A percentile compares a stretch with the other conserved stretches of the same genome.
These are phyloP conservation scores for Melastoma malabathricum DNA, from an alignment of 345 rosid species.

Conservation along the genomic window DNA sequence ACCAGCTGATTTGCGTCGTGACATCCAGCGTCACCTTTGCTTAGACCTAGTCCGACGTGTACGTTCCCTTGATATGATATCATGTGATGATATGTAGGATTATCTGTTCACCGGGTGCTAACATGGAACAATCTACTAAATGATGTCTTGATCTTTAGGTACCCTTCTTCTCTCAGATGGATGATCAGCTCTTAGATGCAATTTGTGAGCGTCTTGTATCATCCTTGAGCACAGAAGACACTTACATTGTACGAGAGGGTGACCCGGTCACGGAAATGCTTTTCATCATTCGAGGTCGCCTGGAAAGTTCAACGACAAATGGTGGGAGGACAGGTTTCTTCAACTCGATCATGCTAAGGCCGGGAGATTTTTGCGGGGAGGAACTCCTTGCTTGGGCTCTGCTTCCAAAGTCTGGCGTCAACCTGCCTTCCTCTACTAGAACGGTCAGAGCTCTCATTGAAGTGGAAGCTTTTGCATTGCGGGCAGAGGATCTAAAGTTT, in stretches of 20 bases:
- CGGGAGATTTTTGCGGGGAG: constrained; percentile 93
- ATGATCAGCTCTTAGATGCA: constrained; percentile 87
- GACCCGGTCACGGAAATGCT: constrained; percentile 91
- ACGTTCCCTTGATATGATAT: constrained; percentile 17
- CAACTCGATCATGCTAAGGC: constrained; percentile 59
- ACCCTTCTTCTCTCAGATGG: constrained; percentile 93
- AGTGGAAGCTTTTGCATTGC: constrained; percentile 88
- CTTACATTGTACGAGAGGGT: constrained; percentile 88
- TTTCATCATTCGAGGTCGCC: constrained; percentile 70
- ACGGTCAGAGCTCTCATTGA: constrained; percentile 74
- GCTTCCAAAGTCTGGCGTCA: constrained; percentile 62
- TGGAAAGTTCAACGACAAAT: constrained; percentile 84
- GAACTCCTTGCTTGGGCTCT: constrained; percentile 93
- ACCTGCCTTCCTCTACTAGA: constrained; percentile 82
- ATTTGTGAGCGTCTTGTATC: constrained; percentile 90
- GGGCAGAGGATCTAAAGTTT: constrained; percentile 82
- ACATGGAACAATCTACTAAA: no score
- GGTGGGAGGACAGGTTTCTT: constrained; percentile 96
- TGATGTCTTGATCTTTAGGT: constrained; percentile 32
- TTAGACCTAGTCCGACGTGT: constrained; percentile 88
- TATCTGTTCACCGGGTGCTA: background rate
- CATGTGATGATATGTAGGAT: background rate
- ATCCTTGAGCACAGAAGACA: constrained; percentile 65
- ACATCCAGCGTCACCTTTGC: constrained; percentile 81
- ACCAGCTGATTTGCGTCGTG: constrained; percentile 85